These are phyloP conservation scores for Allium sativum DNA, from an alignment of 106 monocot genomes.

Conservation along the genomic window DNA sequence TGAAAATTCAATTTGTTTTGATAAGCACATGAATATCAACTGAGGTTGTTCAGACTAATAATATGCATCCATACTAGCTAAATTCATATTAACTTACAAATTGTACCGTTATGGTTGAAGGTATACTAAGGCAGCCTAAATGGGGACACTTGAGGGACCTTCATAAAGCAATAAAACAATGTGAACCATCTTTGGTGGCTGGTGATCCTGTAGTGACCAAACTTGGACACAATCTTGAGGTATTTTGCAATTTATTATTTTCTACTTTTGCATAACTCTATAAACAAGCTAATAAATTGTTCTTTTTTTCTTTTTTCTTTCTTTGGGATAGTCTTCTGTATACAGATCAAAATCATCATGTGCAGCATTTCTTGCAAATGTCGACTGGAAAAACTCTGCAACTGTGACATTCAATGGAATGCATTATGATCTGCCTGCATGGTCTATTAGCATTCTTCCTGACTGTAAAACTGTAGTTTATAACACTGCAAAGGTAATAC, in stretches of 20 bases:
- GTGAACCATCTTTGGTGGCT: slow-evolving; percentile 68
- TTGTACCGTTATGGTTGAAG: slow-evolving; percentile 16
- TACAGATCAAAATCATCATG: slow-evolving; percentile 66
- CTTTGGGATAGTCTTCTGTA: slow-evolving; percentile 46
- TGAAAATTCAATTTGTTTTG: background rate
- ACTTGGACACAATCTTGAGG: slow-evolving; percentile 71
- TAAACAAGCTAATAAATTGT: no score
- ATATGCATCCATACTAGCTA: no score
- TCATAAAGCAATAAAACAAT: slow-evolving; percentile 78
- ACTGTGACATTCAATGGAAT: slow-evolving; percentile 66
- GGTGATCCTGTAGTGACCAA: slow-evolving; percentile 60
- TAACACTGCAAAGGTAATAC: slow-evolving; percentile 76
- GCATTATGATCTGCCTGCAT: slow-evolving; percentile 85
- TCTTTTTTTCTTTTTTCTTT: no score
- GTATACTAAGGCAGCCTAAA: slow-evolving; percentile 81
- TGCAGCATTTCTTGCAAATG: slow-evolving; percentile 88
- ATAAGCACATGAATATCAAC: no score
- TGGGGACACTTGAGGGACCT: slow-evolving; percentile 97
- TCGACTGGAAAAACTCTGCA: slow-evolving; percentile 38
- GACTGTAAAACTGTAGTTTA: slow-evolving; percentile 81
- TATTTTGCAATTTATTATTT: slow-evolving; percentile 7
- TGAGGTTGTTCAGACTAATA: no score
- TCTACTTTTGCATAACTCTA: background rate
- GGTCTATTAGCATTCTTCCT: slow-evolving; percentile 96
- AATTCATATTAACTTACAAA: no score